Evolutionary conservation across 2,329 filamentous ascomycete species (phyloP).

Genomic region (Fusarium sororula): DNA sequence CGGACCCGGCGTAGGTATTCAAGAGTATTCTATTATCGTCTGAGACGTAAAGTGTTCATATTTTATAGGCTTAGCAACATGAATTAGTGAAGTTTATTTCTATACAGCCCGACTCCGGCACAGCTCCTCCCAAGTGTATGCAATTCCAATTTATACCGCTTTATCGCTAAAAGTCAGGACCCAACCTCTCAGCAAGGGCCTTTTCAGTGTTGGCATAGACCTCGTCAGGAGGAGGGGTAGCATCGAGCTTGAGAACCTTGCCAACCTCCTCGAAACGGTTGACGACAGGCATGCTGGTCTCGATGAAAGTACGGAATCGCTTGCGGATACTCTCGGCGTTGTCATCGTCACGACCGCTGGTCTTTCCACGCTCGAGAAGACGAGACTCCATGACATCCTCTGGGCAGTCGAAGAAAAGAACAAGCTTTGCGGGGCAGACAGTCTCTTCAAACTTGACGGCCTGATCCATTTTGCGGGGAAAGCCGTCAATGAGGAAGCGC

Average conservation of each 20-base stretch:
- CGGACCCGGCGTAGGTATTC: background rate
- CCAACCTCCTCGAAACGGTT: conserved; percentile 80
- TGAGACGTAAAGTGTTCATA: background rate
- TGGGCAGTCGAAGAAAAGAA: conserved; percentile 93
- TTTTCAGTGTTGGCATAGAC: conserved; percentile 65
- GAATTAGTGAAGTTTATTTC: conserved; percentile 21
- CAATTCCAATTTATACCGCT: conserved; percentile 6
- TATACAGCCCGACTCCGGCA: conserved; percentile 18
- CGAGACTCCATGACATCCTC: conserved; percentile 88
- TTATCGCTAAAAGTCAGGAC: conserved; percentile 45
- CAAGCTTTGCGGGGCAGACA: conserved; percentile 84
- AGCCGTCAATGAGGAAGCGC: conserved; percentile 83
- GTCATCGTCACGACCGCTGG: conserved; percentile 89
- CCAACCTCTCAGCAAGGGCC: conserved; percentile 60
- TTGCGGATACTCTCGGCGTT: conserved; percentile 97
- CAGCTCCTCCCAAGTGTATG: conserved; percentile 21
- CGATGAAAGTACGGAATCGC: conserved; percentile 91
- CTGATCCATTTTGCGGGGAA: conserved; percentile 97
- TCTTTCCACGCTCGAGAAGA: conserved; percentile 89
- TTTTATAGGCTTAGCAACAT: conserved; percentile 22
- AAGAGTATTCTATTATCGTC: conserved; percentile 16
- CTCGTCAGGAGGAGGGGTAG: conserved; percentile 71
- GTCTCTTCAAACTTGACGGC: conserved; percentile 90
- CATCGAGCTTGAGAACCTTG: conserved; percentile 82
- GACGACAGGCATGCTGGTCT: conserved; percentile 98